Evolutionary conservation across 306 rosid genomes (phyloP), one percentile per base, ranked within the genome.

Genomic region (Ochetophila trinervis): DNA sequence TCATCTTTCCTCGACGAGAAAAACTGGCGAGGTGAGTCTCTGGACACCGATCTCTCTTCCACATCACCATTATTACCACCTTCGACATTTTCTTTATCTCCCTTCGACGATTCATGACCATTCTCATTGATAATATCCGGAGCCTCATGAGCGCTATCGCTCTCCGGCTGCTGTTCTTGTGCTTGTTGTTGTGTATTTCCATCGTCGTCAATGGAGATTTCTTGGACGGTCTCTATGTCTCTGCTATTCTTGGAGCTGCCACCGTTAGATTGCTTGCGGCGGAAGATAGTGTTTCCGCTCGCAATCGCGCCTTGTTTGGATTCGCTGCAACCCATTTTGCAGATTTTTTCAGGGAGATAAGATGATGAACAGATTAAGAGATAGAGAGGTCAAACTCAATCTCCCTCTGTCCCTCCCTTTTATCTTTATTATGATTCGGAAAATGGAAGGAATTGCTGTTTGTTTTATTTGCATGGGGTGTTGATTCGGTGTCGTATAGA

Each of bases 281-380:
- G 70, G 60, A 80, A 62, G 71, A 82, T 21, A 66, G 86, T 83
- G 71, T 85, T 86, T 48, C 73, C 76, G 32, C 90, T 71, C 49
- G 76, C 90, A 51, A 91, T 83, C 40, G 78, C 4, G 55, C 56
- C 92, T 47, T 72, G 84, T 69, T 91, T 91, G 17, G 96, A 91
- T 74, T 91, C 86, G 51, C 92, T 88, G 53, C 96, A 89, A 51
- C 92, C 96, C 96, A 92, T 92, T 21, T 71, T 62, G 21, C 5
- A 11, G 15, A 23, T 42, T 50, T 24, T 50, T 5, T 10, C 16
- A 57, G 66, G 54, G 40, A 27, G 11, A 13, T 15, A 62, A 74
- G 34, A 11, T 16, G 55, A 42, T 53, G 61, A 62, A 15, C 18
- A 11, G 65, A n/a, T n/a, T n/a, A n/a, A n/a, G 24, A 30, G 24